These are phyloP conservation scores for Kregervanrija pseudodelftensis DNA, from an alignment of 805 yeast species.

Conservation along the genomic window DNA sequence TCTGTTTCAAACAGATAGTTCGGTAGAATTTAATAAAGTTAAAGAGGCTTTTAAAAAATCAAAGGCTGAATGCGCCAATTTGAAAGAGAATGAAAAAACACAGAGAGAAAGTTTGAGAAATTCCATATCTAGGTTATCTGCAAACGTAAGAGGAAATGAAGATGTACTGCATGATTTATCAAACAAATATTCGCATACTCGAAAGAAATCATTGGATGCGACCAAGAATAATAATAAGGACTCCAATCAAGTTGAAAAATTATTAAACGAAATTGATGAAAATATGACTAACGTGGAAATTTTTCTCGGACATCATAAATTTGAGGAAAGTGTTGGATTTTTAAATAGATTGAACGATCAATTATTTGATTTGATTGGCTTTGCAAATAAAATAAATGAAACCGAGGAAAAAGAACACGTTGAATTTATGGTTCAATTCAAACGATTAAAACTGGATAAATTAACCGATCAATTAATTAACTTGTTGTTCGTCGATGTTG, in stretches of 20 bases:
- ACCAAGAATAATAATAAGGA: not conserved
- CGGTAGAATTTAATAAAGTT: conserved; percentile 49
- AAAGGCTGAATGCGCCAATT: conserved; percentile 50
- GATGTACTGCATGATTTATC: conserved; percentile 51
- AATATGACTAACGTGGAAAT: conserved; percentile 44
- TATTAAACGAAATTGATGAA: conserved; percentile 33
- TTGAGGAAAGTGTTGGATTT: conserved; percentile 34
- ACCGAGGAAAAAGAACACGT: conserved; percentile 11
- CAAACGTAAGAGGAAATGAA: conserved; percentile 23
- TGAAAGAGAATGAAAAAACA: conserved; percentile 42
- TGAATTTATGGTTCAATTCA: conserved; percentile 9
- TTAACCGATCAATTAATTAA: conserved; percentile 15
- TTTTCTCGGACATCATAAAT: conserved; percentile 40
- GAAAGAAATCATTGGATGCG: conserved; percentile 45
- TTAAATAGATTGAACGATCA: conserved; percentile 18
- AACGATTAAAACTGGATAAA: conserved; percentile 19
- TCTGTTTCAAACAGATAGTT: conserved; percentile 54
- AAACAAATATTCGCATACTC: conserved; percentile 48
- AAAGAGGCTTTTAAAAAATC: conserved; percentile 54
- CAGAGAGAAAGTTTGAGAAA: conserved; percentile 37
- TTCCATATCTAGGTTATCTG: conserved; percentile 36
- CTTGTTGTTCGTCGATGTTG: conserved; percentile 17
- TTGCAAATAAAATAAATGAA: conserved; percentile 8
- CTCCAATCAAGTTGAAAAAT: conserved; percentile 13
- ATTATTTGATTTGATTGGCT: conserved; percentile 8